Conservation (phyloP, 805 yeast species). For the Geotrichum ghanense region DNA sequence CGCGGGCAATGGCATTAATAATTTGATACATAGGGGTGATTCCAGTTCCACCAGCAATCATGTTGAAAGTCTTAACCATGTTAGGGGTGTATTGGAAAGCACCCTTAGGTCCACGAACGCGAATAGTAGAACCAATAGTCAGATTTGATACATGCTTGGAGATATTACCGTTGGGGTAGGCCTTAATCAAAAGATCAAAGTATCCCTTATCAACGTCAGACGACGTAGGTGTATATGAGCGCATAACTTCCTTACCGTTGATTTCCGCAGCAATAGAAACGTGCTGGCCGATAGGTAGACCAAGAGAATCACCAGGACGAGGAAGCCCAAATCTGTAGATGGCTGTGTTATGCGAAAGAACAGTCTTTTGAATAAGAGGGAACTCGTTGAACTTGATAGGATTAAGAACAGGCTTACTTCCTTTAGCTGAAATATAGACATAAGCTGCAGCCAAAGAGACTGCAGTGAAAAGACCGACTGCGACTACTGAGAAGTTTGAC, state of each 20-base stretch:
- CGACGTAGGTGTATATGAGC: conserved; percentile 87
- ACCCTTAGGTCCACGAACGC: conserved; percentile 75
- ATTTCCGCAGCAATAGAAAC: conserved; percentile 68
- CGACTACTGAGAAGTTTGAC: neutral
- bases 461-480: conserved; percentile 3
- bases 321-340: conserved; percentile 76
- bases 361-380: conserved; percentile 70
- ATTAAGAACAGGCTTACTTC: conserved; percentile 35
- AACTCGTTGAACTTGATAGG: conserved; percentile 63
- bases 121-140: conserved; percentile 66
- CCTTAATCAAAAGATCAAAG: conserved; percentile 75
- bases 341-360: conserved; percentile 74
- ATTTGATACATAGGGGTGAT: conserved; percentile 85
- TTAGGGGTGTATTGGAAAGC: conserved; percentile 73
- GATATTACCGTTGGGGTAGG: conserved; percentile 77
- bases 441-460: conserved; percentile 5
- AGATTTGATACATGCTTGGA: conserved; percentile 63
- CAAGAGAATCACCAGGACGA: conserved; percentile 59
- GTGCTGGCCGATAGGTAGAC: conserved; percentile 92
- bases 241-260: conserved; percentile 68
- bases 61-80: conserved; percentile 60
- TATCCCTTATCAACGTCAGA: conserved; percentile 57
- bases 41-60: conserved; percentile 97
- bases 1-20: conserved; percentile 63
- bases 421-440: neutral